These are phyloP conservation scores for Triadica sebifera DNA, from an alignment of 345 rosid genomes.

Conservation along the genomic window DNA sequence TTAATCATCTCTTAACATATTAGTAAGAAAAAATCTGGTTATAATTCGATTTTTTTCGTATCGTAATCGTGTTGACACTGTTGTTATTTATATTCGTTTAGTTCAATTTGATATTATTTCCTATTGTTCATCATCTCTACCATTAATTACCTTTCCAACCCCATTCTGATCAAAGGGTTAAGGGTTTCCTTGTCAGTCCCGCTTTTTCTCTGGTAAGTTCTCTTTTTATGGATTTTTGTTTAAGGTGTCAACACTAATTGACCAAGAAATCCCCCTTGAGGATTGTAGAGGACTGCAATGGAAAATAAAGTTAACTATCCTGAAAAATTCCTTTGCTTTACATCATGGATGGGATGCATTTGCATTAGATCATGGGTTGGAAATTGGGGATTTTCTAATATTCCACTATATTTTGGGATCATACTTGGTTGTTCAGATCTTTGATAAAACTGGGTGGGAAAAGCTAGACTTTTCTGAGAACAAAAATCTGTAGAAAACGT, in stretches of 20 bases:
- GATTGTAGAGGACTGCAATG: slow-evolving; percentile 32
- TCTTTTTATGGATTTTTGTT: too few species aligned
- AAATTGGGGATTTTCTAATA: slow-evolving; percentile 36
- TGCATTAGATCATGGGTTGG: slow-evolving; percentile 30
- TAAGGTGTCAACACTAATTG: slow-evolving; percentile 18
- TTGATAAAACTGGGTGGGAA: slow-evolving; percentile 33
- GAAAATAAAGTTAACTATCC: slow-evolving; percentile 26
- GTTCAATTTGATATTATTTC: too few species aligned
- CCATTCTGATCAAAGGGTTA: too few species aligned
- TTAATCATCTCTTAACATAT: too few species aligned
- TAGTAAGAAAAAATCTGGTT: too few species aligned
- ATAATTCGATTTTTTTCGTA: too few species aligned
- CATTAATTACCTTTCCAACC: too few species aligned
- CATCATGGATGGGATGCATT: slow-evolving; percentile 40
- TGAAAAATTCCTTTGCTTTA: slow-evolving; percentile 31
- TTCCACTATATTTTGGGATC: slow-evolving; percentile 33
- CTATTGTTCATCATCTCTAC: too few species aligned
- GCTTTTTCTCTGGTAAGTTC: too few species aligned
- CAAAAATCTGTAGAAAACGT: slow-evolving; percentile 21
- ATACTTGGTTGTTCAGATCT: slow-evolving; percentile 38
- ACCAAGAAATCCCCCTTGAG: slow-evolving; percentile 28
- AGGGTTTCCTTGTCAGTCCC: too few species aligned
- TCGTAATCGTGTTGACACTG: too few species aligned
- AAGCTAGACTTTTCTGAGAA: slow-evolving; percentile 21
- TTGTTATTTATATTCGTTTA: too few species aligned